phyloP scores from a whole-genome alignment of 306 rosid species.

The Delonix regia region DNA sequence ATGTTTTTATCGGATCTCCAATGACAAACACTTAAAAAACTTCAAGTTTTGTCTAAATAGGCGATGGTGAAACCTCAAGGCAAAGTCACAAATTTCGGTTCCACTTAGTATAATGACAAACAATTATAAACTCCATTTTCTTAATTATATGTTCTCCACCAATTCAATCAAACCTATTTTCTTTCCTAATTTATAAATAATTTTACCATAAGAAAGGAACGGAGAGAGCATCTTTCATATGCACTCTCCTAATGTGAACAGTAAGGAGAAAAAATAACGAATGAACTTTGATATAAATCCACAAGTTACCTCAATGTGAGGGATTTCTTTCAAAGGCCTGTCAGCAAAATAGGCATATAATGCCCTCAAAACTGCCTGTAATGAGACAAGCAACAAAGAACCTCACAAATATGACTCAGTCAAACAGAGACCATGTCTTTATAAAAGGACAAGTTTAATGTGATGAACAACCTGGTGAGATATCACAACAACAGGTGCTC shows the following conservation, averaged over 20 bases:
- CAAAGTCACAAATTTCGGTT: background rate
- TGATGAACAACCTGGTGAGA: conserved; percentile 82
- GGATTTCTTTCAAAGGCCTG: conserved; percentile 92
- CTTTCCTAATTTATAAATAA: background rate
- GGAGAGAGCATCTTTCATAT: conserved; percentile 14
- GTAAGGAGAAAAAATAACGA: background rate
- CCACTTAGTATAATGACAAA: conserved; percentile 10
- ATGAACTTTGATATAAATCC: conserved; percentile 17
- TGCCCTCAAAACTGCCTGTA: conserved; percentile 95
- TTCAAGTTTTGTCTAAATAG: conserved; percentile 5
- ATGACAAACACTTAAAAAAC: background rate
- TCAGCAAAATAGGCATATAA: conserved; percentile 95
- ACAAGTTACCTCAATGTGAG: conserved; percentile 82
- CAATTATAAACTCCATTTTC: background rate
- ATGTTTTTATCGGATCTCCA: too few relatives aligned
- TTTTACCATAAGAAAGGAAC: background rate
- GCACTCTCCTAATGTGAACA: background rate
- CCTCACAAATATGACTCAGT: conserved; percentile 10
- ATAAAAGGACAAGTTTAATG: background rate
- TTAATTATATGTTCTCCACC: background rate
- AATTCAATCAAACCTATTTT: conserved; percentile 16
- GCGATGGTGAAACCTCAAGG: conserved; percentile 13
- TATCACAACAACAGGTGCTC: conserved; percentile 94
- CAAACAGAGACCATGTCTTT: background rate
- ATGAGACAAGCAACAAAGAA: conserved; percentile 31